These are phyloP conservation scores for Penicillium hesseltinei DNA, from an alignment of 2,329 filamentous ascomycete species.

Conservation along the genomic window DNA sequence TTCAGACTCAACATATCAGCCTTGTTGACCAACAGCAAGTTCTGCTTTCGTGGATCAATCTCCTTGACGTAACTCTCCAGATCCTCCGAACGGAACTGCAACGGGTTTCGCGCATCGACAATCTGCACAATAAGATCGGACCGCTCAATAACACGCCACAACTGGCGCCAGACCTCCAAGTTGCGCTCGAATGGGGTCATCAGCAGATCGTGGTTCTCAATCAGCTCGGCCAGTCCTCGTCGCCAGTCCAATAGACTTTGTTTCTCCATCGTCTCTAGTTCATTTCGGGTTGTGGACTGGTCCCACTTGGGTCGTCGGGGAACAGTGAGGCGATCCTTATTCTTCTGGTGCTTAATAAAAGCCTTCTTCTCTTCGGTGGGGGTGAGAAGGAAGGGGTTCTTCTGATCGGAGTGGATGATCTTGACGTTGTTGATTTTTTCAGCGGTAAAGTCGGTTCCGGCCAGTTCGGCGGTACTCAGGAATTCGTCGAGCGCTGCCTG, in stretches of 20 bases:
- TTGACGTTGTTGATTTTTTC: slow-evolving; percentile 99
- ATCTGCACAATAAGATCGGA: slow-evolving; percentile 97
- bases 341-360: slow-evolving; percentile 76
- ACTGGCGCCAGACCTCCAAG: slow-evolving; percentile 92
- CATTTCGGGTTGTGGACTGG: slow-evolving; percentile 73
- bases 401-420: slow-evolving; percentile 95
- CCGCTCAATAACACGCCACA: slow-evolving; percentile 97
- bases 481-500: slow-evolving; percentile 97
- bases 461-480: slow-evolving; percentile 88
- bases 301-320: slow-evolving; percentile 90
- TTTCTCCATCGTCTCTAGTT: slow-evolving; percentile 76
- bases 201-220: slow-evolving; percentile 89
- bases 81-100: slow-evolving; percentile 92
- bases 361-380: slow-evolving; percentile 76
- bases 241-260: slow-evolving; percentile 84
- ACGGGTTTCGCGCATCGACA: slow-evolving; percentile 91
- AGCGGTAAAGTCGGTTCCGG: slow-evolving; percentile 97
- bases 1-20: slow-evolving; percentile 95
- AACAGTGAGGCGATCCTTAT: slow-evolving; percentile 77
- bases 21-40: slow-evolving; percentile 93
- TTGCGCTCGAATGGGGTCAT: slow-evolving; percentile 99
- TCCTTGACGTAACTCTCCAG: slow-evolving; percentile 92
- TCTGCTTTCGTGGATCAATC: slow-evolving; percentile 82
- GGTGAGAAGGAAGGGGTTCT: slow-evolving; percentile 89
- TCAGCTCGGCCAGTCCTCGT: slow-evolving; percentile 82